Evolutionary conservation across 208 protist species (phyloP).

Genomic region (Novymonas esmeraldas): DNA sequence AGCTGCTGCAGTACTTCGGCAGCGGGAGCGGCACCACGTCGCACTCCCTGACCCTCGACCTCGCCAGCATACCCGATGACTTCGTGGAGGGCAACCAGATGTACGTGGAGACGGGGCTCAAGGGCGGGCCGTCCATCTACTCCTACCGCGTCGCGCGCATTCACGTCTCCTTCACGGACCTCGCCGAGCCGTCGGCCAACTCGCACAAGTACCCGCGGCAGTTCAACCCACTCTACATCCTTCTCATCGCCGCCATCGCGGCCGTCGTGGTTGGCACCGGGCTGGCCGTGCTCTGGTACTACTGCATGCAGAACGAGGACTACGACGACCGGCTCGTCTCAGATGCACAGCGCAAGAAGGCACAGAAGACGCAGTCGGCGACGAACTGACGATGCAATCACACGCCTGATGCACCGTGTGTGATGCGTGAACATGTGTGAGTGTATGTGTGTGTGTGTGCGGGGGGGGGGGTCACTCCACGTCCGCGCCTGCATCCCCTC

Average conservation of each 20-base stretch:
- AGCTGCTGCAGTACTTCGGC: constrained; percentile 31
- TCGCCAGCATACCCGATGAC: constrained; percentile 30
- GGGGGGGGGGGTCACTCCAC: too few species aligned
- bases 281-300: constrained; percentile 43
- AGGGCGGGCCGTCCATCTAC: constrained; percentile 17
- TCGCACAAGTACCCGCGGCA: constrained; percentile 30
- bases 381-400: too few species aligned
- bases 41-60: constrained; percentile 30
- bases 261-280: constrained; percentile 23
- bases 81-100: constrained; percentile 49
- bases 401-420: too few species aligned
- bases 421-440: too few species aligned
- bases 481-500: too few species aligned
- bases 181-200: constrained; percentile 15
- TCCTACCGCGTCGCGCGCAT: constrained; percentile 39
- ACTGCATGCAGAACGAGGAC: constrained; percentile 30
- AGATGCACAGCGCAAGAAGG: constrained; percentile 29
- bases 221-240: constrained; percentile 38
- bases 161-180: constrained; percentile 49
- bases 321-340: constrained; percentile 39
- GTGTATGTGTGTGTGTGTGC: too few species aligned
- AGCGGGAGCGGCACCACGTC: constrained; percentile 23
- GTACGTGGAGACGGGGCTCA: constrained; percentile 59
- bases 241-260: constrained; percentile 31
- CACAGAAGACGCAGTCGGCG: background rate